Percentiles rank a stretch among this genome's conserved stretches.
Evolutionary conservation across 2,329 filamentous ascomycete genomes (phyloP).

Genomic region (Cryphonectria parasitica): DNA sequence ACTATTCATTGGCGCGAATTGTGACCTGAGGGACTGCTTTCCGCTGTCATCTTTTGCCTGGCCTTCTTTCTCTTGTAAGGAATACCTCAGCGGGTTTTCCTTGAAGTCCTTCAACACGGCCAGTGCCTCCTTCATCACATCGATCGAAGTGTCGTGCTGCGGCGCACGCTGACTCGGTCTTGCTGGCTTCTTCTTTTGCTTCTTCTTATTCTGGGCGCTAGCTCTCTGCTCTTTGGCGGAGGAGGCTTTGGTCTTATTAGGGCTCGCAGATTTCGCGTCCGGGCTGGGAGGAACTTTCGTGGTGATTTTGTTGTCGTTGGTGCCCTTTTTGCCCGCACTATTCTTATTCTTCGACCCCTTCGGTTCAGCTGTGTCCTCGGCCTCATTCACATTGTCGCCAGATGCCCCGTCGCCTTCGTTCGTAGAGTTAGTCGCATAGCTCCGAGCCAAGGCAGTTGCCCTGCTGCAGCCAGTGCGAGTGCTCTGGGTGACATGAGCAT

Average conservation of each 20-base stretch:
- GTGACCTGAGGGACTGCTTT: constrained; percentile 25
- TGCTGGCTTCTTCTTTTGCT: not conserved
- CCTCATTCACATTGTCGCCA: not conserved
- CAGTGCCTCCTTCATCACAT: constrained; percentile 37
- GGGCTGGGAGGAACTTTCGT: constrained; percentile 1
- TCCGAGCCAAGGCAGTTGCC: not conserved
- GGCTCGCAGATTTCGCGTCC: constrained; percentile 3
- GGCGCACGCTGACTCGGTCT: not conserved
- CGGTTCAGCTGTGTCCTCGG: not conserved
- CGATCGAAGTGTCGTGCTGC: not conserved
- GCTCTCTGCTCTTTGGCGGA: not conserved
- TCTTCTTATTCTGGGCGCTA: not conserved
- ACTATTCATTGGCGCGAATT: constrained; percentile 17
- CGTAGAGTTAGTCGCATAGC: constrained; percentile 18
- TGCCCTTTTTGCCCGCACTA: not conserved
- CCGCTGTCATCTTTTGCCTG: constrained; percentile 19
- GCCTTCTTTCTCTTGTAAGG: not conserved
- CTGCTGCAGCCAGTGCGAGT: constrained; percentile 4
- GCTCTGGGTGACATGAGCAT: constrained; percentile 15
- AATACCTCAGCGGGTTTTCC: constrained; percentile 16
- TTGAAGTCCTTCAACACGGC: constrained; percentile 35
- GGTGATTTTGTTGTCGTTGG: not conserved
- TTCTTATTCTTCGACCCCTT: not conserved
- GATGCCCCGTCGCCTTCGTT: constrained; percentile 5
- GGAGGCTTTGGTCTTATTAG: not conserved